A percentile compares a stretch with the other conserved stretches of the same genome.
These are phyloP conservation scores for Purshia tridentata DNA, from an alignment of 306 rosid genomes.

Conservation along the genomic window DNA sequence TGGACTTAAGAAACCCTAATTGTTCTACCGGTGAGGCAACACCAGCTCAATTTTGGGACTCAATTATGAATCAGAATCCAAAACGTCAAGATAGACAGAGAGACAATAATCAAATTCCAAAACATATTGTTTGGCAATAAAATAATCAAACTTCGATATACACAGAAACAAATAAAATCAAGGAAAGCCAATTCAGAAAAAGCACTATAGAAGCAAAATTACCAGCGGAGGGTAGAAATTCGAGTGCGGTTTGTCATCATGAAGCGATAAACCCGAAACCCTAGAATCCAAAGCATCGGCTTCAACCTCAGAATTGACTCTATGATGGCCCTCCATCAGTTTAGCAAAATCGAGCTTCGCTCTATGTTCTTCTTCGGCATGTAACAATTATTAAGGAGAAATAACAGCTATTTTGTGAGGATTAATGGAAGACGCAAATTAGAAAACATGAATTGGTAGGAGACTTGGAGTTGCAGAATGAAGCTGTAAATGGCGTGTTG, in stretches of 20 bases:
- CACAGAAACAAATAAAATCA: not conserved
- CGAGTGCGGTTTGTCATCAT: slow-evolving; percentile 4
- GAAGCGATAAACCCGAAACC: slow-evolving; percentile 31
- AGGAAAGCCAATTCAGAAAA: slow-evolving; percentile 16
- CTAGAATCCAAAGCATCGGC: slow-evolving; percentile 21
- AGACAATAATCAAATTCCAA: not conserved
- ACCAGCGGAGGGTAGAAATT: slow-evolving; percentile 29
- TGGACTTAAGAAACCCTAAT: not conserved
- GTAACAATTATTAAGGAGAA: not conserved
- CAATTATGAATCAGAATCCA: not conserved
- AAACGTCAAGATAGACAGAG: not conserved
- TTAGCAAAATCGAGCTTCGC: slow-evolving; percentile 3
- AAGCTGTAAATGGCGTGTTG: slow-evolving; percentile 5
- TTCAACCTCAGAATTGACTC: slow-evolving; percentile 20
- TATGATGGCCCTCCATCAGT: slow-evolving; percentile 32
- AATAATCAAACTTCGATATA: not conserved
- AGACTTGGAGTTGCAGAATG: not conserved
- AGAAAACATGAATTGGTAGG: not conserved
- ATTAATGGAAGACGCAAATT: not conserved
- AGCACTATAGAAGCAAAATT: not conserved
- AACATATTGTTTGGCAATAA: not conserved
- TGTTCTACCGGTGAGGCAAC: not conserved
- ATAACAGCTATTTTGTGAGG: not conserved
- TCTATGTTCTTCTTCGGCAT: slow-evolving; percentile 12
- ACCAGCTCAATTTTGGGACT: slow-evolving; percentile 8